Base-by-base conservation (phyloP, 371 early-diverging fungal species). In the Cladochytrium tenue region DNA sequence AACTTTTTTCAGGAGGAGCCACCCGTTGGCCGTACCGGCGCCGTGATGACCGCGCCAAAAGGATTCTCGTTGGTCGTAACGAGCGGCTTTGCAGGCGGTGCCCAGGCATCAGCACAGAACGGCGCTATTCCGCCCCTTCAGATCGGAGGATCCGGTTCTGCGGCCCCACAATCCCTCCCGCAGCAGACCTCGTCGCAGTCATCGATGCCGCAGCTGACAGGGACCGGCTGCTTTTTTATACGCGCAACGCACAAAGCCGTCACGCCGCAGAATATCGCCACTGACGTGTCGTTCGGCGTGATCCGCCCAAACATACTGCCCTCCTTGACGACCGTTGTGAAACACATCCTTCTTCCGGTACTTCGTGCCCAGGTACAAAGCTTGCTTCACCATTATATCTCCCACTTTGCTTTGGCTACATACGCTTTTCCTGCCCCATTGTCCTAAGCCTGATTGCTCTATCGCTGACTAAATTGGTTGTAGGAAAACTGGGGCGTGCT, bases 401-500 rank as follows among this genome's bases (percentile, higher is more conserved):
- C 31, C 23, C 13, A 53, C 32, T 35, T 51, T 62, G 28, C 52
- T 23, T 63, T 17, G 2, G 7, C 10, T 20, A 10, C 2, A 28
- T 13, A 34, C 56, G 57, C 43, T 57, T 27, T 43, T 43, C 60
- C 60, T 20, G 17, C 7, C 13, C 53, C 28, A n/a, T n/a, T n/a
- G n/a, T n/a, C n/a, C n/a, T n/a, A n/a, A n/a, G n/a, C n/a, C n/a
- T n/a, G n/a, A n/a, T n/a, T 3, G 23, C 60, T 28, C 27, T 3
- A 26, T 34, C 17, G 28, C n/a, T 2, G 26, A 23, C 53, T 3
- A n/a, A n/a, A n/a, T n/a, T n/a, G n/a, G n/a, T n/a, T n/a, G n/a
- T 35, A 83, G 84, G 87, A 87, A 35, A 81, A 71, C 55, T 87
- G 87, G 87, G 87, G 87, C 28, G 82, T 79, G 15, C 64, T 87